Percentiles rank a stretch among this genome's conserved stretches.
Evolutionary conservation across 169 alveolate genomes (phyloP).

Genomic region (Plasmodium ovale): DNA sequence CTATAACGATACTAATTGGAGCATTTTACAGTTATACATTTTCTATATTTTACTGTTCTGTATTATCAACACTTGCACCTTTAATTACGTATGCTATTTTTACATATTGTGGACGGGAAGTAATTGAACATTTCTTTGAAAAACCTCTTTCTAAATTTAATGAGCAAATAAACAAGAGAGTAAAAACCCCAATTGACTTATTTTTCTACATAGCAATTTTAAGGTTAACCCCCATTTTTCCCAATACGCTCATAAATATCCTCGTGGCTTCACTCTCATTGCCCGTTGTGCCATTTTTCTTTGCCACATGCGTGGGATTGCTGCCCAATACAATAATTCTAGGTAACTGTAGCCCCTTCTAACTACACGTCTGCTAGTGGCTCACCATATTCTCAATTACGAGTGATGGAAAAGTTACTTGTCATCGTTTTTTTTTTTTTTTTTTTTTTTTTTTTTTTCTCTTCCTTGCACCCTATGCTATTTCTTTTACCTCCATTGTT

Average conservation of each 20-base stretch:
- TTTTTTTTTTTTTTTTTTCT: too few relatives aligned
- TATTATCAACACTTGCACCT: constrained; percentile 48
- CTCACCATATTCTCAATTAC: background rate
- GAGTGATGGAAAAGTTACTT: too few relatives aligned
- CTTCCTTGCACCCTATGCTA: too few relatives aligned
- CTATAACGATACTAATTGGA: constrained; percentile 67
- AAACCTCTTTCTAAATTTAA: constrained; percentile 49
- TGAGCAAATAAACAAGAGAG: constrained; percentile 54
- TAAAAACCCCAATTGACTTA: constrained; percentile 35
- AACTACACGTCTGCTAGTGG: background rate
- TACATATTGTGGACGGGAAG: constrained; percentile 35
- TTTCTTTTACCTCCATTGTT: too few relatives aligned
- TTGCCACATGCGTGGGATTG: constrained; percentile 48
- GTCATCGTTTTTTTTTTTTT: too few relatives aligned
- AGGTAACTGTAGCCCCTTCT: constrained; percentile 7
- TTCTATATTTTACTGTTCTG: constrained; percentile 63
- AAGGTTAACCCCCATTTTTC: constrained; percentile 72
- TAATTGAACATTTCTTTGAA: constrained; percentile 48
- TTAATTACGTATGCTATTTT: constrained; percentile 44
- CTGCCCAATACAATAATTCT: constrained; percentile 58
- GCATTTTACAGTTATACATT: constrained; percentile 68
- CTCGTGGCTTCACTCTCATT: constrained; percentile 37
- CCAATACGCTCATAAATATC: constrained; percentile 51
- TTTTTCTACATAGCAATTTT: constrained; percentile 63
- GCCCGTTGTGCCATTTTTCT: constrained; percentile 51